Base-by-base conservation (phyloP, 1,139 yeast species). In the Kurtzmaniella quercitrusa region DNA sequence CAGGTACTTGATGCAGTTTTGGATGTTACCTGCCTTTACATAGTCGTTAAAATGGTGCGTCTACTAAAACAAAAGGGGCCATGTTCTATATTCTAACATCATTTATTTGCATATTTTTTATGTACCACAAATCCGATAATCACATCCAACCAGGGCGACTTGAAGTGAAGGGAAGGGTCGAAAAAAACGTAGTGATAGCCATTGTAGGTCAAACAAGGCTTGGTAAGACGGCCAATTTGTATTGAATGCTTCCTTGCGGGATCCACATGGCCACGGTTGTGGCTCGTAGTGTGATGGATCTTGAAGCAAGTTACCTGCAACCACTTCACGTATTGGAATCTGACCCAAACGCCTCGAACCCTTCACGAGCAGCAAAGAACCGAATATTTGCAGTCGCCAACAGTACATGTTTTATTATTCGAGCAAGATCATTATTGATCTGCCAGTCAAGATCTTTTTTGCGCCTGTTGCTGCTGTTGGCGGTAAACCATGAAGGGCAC, bases 401-500 rank as follows among this genome's bases (percentile, higher is more conserved):
- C 10, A 27, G 5, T 27, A 27, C n/a, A n/a, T n/a, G n/a, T n/a
- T 27, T 4, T 3, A 7, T 27, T 31, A 15, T 12, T 21, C 16
- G 14, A 5, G 9, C 14, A 31, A 17, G 18, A 31, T 8, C 36
- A 31, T 16, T 16, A 7, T 12, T 18, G 18, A 4, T 31, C 14
- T 14, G 36, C 36, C 14, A 4, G 4, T 18, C 14, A 16, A 14
- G 16, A 31, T 14, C 36, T 31, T 16, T 31, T 18, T 15, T 31
- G 3, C 6, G 3, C 34, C 34, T 43, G 41, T 14, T 42, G 56
- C 48, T 42, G 61, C 54, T 51, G 66, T 58, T 52, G 58, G 49
- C 58, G 52, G 37, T 68, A 70, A 57, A 75, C 70, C 53, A 77
- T 53, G 40, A 79, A 58, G 10, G 85, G 85, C 36, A 79, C 74